A percentile compares a stretch with the other conserved stretches of the same genome.
phyloP scores from a whole-genome alignment of 495 filamentous ascomycete species.

The Neurospora cerealis region DNA sequence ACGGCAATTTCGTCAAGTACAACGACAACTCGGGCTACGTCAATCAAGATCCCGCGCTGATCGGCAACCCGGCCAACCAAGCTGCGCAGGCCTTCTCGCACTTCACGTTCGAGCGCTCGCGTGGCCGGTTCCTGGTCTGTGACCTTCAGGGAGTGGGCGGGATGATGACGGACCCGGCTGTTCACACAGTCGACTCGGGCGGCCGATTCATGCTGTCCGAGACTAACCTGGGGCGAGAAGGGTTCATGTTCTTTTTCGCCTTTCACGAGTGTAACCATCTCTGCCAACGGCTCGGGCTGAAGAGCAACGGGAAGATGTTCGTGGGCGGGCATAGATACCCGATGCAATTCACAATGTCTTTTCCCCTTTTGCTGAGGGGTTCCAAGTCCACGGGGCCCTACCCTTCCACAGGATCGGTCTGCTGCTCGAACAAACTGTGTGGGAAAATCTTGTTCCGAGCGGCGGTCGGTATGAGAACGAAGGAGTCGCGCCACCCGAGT shows the following conservation, averaged over 20 bases:
- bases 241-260: constrained; percentile 31
- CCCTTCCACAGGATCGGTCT: neutral
- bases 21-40: constrained; percentile 27
- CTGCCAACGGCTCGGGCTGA: constrained; percentile 28
- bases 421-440: constrained; percentile 33
- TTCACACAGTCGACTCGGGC: constrained; percentile 21
- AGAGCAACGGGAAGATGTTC: constrained; percentile 17
- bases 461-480: constrained; percentile 2
- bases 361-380: no score
- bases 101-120: constrained; percentile 34
- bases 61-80: constrained; percentile 11
- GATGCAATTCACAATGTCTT: no score
- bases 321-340: no score
- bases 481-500: neutral
- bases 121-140: constrained; percentile 20
- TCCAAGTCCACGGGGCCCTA: no score
- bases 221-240: constrained; percentile 20
- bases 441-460: constrained; percentile 14
- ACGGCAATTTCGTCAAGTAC: constrained; percentile 29
- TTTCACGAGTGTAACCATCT: constrained; percentile 28
- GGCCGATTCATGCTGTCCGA: constrained; percentile 17
- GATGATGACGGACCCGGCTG: constrained; percentile 25
- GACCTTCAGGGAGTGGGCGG: constrained; percentile 28
- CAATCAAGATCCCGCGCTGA: constrained; percentile 9
- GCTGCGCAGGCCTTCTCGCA: constrained; percentile 33